phyloP scores from a whole-genome alignment of 2,329 filamentous ascomycete species.

The Byssochlamys sp. region DNA sequence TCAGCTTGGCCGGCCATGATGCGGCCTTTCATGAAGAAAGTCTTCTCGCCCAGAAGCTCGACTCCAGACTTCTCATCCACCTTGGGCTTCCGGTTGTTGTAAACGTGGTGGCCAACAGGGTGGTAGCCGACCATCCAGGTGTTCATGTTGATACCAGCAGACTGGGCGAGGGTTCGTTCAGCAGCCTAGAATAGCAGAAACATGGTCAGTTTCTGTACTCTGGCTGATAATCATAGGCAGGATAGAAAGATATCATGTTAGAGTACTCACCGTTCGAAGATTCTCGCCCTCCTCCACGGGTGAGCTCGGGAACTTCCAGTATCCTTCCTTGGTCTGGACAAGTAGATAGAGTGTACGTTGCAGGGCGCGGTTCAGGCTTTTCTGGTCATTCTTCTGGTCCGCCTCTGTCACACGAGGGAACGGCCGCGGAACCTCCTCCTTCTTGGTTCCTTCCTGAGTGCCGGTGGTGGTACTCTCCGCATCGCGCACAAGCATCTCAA shows the following conservation, averaged over 20 bases:
- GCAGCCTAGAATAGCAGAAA: constrained; percentile 55
- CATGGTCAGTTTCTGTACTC: not conserved
- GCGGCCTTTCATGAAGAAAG: constrained; percentile 89
- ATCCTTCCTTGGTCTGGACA: constrained; percentile 58
- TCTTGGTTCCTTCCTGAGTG: constrained; percentile 38
- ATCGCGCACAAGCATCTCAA: constrained; percentile 63
- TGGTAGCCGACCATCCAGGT: constrained; percentile 92
- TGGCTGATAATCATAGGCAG: not conserved
- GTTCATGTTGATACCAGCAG: constrained; percentile 92
- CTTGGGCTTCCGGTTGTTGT: constrained; percentile 43
- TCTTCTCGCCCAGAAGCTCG: constrained; percentile 60
- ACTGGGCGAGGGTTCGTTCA: constrained; percentile 63
- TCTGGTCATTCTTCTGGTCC: constrained; percentile 63
- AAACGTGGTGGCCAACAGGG: constrained; percentile 70
- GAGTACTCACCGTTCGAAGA: constrained; percentile 65
- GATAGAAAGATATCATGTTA: constrained; percentile 1
- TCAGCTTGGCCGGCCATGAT: constrained; percentile 96
- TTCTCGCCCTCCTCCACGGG: constrained; percentile 61
- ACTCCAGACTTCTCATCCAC: constrained; percentile 30
- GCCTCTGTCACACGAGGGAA: constrained; percentile 64
- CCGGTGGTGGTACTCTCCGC: constrained; percentile 48
- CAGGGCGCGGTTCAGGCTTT: constrained; percentile 68
- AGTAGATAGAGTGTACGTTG: constrained; percentile 79
- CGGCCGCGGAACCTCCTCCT: constrained; percentile 61
- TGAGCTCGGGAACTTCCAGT: constrained; percentile 75